phyloP scores from a whole-genome alignment of 1,139 yeast species.

The Blastobotrys buckinghamii region DNA sequence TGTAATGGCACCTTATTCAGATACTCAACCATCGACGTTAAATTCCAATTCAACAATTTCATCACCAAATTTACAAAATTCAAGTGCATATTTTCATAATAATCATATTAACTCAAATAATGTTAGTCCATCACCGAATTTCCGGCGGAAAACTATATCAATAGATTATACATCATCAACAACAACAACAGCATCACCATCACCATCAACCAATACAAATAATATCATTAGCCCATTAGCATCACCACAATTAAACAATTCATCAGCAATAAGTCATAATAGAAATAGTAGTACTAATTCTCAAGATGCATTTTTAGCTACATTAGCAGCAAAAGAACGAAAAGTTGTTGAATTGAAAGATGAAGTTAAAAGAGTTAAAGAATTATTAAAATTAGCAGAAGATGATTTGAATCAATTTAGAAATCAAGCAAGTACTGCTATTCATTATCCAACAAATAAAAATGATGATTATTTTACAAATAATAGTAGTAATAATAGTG shows the following conservation, averaged over 20 bases:
- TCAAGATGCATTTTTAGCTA: slow-evolving; percentile 25
- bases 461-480: background rate
- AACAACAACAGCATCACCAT: background rate
- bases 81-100: no score
- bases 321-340: slow-evolving; percentile 34
- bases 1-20: slow-evolving; percentile 15
- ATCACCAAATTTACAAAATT: background rate
- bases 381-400: slow-evolving; percentile 28
- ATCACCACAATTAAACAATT: background rate
- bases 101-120: background rate
- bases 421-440: slow-evolving; percentile 19
- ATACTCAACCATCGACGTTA: background rate
- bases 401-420: slow-evolving; percentile 25
- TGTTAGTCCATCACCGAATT: background rate
- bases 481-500: background rate
- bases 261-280: background rate
- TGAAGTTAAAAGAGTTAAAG: slow-evolving; percentile 30
- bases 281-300: background rate
- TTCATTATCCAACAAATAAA: background rate
- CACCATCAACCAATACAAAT: background rate
- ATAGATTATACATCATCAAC: background rate
- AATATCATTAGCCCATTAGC: background rate
- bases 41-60: background rate
- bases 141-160: background rate
- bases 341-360: slow-evolving; percentile 33